These are phyloP conservation scores for Gymnopilus junonius DNA, from an alignment of 768 basidiomycete genomes.

Conservation along the genomic window DNA sequence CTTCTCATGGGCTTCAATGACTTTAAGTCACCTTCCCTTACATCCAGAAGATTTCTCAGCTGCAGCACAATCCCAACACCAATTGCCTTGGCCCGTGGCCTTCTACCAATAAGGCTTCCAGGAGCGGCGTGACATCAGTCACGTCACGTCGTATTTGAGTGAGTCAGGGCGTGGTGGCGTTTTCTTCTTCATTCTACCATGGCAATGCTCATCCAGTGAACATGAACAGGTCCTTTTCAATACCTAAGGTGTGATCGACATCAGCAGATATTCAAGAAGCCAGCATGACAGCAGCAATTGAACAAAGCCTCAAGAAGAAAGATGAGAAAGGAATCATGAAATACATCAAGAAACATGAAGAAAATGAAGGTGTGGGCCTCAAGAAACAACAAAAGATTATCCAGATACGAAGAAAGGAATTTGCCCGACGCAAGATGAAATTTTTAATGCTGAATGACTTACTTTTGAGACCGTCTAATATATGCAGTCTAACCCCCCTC, in stretches of 20 bases:
- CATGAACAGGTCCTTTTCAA: background rate
- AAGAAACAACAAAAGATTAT: background rate
- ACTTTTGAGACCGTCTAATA: background rate
- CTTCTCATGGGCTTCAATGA: too few species aligned
- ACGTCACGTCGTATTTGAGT: background rate
- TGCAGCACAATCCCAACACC: background rate
- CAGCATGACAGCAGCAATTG: background rate
- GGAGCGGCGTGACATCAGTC: background rate
- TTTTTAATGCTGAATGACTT: background rate
- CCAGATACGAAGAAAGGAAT: background rate
- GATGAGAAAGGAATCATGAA: background rate
- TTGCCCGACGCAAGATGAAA: background rate
- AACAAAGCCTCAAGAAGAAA: background rate
- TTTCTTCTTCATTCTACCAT: background rate
- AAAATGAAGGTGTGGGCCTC: background rate
- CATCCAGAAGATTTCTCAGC: background rate
- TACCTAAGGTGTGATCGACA: slow-evolving; percentile 1
- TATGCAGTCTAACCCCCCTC: background rate
- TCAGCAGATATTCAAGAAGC: background rate
- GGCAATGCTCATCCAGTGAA: slow-evolving; percentile 1
- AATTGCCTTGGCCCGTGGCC: background rate
- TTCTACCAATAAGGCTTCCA: background rate
- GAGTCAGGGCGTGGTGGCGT: background rate
- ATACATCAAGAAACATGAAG: background rate
- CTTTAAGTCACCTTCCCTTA: too few species aligned